Evolutionary conservation across 2,329 filamentous ascomycete genomes (phyloP), one percentile per base, ranked within the genome.

Genomic region (Capronia americana): DNA sequence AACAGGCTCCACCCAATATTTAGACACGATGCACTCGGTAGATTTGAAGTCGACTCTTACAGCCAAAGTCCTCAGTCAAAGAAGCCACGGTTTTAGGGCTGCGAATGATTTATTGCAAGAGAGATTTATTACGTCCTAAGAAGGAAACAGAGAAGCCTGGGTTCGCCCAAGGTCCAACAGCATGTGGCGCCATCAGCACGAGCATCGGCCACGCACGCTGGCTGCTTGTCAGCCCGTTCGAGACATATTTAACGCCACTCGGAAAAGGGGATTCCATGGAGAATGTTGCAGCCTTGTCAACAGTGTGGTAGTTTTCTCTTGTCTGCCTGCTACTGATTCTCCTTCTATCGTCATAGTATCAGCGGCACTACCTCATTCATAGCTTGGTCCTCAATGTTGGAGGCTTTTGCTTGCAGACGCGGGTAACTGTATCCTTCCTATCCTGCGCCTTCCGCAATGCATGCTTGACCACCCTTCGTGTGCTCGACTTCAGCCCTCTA

Each of bases 361-460:
- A 44, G 38, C 38, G 17, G 38, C 38, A 44, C 8, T 17, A 44
- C 17, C 38, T 44, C 17, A 7, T n/a, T 44, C 38, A n/a, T n/a
- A 7, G 14, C 17, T n/a, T 7, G 5, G 38, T 44, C 38, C 38
- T 44, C 38, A 17, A 44, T n/a, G 38, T n/a, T n/a, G 5, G 17
- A 44, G 17, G 17, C 14, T 7, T 44, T 44, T 44, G 17, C 38
- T n/a, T n/a, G 38, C 17, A 20, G 6, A 44, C 38, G 17, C 38
- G 38, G 38, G 38, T 51, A 11, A 23, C 24, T 3, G 8, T 51
- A 12, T 58, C 41, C 20, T 30, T 26, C n/a, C 30, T 26, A 60
- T 44, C 6, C 56, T 54, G 56, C 65, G 61, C 65, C 61, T 30
- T 54, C 55, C 53, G 65, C 56, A 48, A 57, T 61, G 65, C 61